Percentiles rank a stretch among this genome's conserved stretches.
These are phyloP conservation scores for Neurospora sp. DNA, from an alignment of 495 filamentous ascomycete genomes.

Conservation along the genomic window DNA sequence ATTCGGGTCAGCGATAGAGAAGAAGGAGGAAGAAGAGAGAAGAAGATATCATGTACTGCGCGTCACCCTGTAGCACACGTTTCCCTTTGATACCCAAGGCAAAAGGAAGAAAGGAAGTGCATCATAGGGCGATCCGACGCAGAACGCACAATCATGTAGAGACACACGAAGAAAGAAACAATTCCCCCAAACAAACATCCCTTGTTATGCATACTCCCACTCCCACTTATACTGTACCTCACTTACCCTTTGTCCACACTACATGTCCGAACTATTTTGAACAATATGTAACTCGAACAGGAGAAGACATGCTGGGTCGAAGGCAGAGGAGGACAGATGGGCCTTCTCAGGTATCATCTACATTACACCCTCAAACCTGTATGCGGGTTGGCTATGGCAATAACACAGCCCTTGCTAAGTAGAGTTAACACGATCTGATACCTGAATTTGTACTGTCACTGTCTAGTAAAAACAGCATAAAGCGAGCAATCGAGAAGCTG, in stretches of 20 bases:
- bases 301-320: background rate
- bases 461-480: background rate
- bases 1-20: slow-evolving; percentile 3
- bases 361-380: background rate
- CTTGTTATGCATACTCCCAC: background rate
- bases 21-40: slow-evolving; percentile 18
- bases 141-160: background rate
- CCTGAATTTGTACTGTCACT: background rate
- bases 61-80: background rate
- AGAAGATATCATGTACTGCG: slow-evolving; percentile 21
- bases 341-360: background rate
- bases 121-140: background rate
- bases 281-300: background rate
- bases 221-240: background rate
- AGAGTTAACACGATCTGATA: background rate
- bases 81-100: background rate
- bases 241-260: background rate
- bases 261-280: background rate
- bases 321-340: background rate
- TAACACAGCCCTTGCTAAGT: background rate
- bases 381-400: background rate
- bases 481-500: background rate
- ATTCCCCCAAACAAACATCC: background rate
- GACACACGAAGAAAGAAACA: background rate
- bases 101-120: background rate